Evolutionary conservation across 176 grass and related monocot genomes (phyloP), one percentile per base, ranked within the genome.

Genomic region (Rhynchospora breviuscula): DNA sequence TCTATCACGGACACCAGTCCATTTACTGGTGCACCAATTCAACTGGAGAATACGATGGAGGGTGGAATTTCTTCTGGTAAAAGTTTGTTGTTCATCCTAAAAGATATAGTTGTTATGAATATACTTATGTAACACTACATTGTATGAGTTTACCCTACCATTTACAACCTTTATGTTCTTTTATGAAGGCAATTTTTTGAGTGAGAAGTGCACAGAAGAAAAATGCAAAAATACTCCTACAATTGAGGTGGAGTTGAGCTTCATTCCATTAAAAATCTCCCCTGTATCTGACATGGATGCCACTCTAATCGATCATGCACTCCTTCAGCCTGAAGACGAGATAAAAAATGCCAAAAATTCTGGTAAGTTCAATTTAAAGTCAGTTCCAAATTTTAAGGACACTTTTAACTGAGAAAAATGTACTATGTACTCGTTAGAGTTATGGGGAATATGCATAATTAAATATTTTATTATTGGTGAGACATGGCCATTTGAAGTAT

Each of bases 181-280:
- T 69, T 69, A 44, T 35, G 18, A 47, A 79, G 77, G 52, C 51
- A 48, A 79, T 79, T 2, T n/a, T 79, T 79, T 59, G 77, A 59
- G 52, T 0, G 51, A 61, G 52, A 61, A 79, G 77, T 60, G 17
- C 17, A 61, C 52, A 10, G 29, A 79, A 58, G 77, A 61, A 61
- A 79, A 79, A 60, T 61, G 14, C 53, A 35, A 79, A 43, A 61
- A 44, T 61, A 61, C 77, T 23, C 77, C 18, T 59, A 59, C 52
- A 40, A 35, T 56, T 13, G 29, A 56, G 25, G 26, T 10, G 52
- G 77, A 60, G 33, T 25, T 10, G 15, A 59, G 57, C 45, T 45
- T 52, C 8, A 5, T 47, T 14, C 47, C 5, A 7, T 46, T 54
- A 13, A 56, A 53, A 31, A 23, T 78, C 14, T 44, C 33, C 35